Evolutionary conservation across 2,329 filamentous ascomycete genomes (phyloP).

Genomic region (Xylaria sp.): DNA sequence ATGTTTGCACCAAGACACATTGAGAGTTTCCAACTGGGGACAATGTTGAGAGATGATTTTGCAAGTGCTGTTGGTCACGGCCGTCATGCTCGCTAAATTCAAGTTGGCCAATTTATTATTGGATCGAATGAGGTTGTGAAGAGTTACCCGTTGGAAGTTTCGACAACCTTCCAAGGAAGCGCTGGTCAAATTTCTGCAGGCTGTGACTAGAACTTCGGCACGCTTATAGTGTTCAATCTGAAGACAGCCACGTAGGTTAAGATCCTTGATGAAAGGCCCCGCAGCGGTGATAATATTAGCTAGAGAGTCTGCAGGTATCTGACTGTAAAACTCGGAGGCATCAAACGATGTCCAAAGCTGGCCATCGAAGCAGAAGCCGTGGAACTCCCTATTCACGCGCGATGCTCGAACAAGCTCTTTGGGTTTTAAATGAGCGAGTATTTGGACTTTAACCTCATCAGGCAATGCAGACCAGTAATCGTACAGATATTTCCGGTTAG

Average conservation of each 20-base stretch:
- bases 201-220: conserved; percentile 79
- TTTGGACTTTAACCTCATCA: conserved; percentile 80
- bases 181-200: conserved; percentile 87
- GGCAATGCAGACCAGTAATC: conserved; percentile 87
- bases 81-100: conserved; percentile 84
- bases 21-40: conserved; percentile 82
- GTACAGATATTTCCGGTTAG: conserved; percentile 54
- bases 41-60: conserved; percentile 86
- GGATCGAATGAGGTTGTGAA: conserved; percentile 78
- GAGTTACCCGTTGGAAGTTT: conserved; percentile 80
- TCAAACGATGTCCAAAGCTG: conserved; percentile 92
- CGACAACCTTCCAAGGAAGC: conserved; percentile 90
- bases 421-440: conserved; percentile 80
- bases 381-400: conserved; percentile 79
- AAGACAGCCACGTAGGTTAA: conserved; percentile 91
- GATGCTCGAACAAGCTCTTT: conserved; percentile 85
- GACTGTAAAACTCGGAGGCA: conserved; percentile 84
- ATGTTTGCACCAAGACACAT: conserved; percentile 92
- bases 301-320: conserved; percentile 85
- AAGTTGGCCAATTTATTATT: conserved; percentile 85
- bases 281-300: conserved; percentile 86
- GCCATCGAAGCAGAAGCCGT: conserved; percentile 90
- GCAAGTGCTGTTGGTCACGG: conserved; percentile 85
- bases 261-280: conserved; percentile 88
- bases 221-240: conserved; percentile 87